Conservation (phyloP, 768 basidiomycete species). For the Termitomyces bulborhizus region DNA sequence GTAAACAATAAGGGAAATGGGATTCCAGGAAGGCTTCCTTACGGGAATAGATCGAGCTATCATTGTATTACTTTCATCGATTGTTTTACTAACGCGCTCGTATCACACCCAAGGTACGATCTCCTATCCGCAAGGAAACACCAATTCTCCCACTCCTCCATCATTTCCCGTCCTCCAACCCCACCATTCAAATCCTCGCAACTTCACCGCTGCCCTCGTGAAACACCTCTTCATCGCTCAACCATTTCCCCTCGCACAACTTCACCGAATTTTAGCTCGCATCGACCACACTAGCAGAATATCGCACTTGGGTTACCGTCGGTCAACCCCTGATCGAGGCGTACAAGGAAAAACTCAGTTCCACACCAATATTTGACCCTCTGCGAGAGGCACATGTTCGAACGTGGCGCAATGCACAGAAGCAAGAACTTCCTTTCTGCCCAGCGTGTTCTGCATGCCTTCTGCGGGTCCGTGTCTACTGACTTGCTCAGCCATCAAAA, state of each 20-base stretch:
- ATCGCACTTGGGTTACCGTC: slow-evolving; percentile 28
- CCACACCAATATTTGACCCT: slow-evolving; percentile 24
- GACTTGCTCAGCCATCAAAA: slow-evolving; percentile 22
- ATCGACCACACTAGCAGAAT: slow-evolving; percentile 29
- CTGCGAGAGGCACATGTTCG: slow-evolving; percentile 24
- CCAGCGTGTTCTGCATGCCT: slow-evolving; percentile 19
- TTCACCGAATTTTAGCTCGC: slow-evolving; percentile 22
- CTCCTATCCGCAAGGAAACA: slow-evolving; percentile 19
- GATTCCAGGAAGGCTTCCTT: no score
- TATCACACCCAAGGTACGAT: slow-evolving; percentile 21
- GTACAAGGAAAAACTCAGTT: slow-evolving; percentile 16
- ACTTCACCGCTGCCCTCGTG: slow-evolving; percentile 20
- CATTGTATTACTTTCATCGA: background rate
- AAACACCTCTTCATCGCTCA: slow-evolving; percentile 17
- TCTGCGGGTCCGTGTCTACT: slow-evolving; percentile 18
- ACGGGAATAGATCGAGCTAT: background rate
- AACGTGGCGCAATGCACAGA: slow-evolving; percentile 18
- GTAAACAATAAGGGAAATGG: no score
- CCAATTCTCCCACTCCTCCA: slow-evolving; percentile 25
- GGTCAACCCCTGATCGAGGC: slow-evolving; percentile 24
- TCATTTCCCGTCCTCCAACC: slow-evolving; percentile 27
- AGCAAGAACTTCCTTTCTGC: slow-evolving; percentile 21
- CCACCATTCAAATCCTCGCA: slow-evolving; percentile 23
- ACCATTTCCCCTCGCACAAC: slow-evolving; percentile 22
- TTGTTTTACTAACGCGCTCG: background rate